Evolutionary conservation across 73 alveolate species (phyloP).

Genomic region (Tetrahymena borealis): DNA sequence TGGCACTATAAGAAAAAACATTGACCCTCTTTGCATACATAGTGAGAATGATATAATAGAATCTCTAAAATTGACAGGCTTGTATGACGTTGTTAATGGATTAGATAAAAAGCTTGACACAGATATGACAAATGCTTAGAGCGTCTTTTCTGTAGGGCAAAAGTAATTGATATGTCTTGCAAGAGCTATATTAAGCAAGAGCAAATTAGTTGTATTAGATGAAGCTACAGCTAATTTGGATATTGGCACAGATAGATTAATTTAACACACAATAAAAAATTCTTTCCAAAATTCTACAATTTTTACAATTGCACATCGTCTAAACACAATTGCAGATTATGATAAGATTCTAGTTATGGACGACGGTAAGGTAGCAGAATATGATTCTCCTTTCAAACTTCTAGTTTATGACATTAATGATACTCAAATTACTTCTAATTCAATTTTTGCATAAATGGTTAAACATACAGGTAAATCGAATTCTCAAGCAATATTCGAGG

Average conservation of each 20-base stretch:
- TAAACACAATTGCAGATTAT: conserved; percentile 41
- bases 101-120: conserved; percentile 18
- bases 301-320: conserved; percentile 56
- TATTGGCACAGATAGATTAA: conserved; percentile 46
- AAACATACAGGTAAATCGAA: neutral
- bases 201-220: conserved; percentile 81
- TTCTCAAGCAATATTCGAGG: neutral
- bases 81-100: conserved; percentile 2
- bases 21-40: conserved; percentile 63
- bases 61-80: conserved; percentile 44
- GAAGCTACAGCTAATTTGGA: conserved; percentile 85
- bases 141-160: conserved; percentile 79
- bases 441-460: neutral
- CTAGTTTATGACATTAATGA: neutral
- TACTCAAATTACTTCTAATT: neutral
- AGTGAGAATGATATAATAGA: conserved; percentile 37
- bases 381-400: conserved; percentile 13
- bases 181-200: conserved; percentile 77
- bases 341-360: conserved; percentile 32
- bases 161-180: conserved; percentile 87
- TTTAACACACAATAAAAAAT: conserved; percentile 31
- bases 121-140: conserved; percentile 6
- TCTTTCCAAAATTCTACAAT: conserved; percentile 43
- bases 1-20: conserved; percentile 60
- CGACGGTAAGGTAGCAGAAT: conserved; percentile 23